A percentile compares a stretch with the other conserved stretches of the same genome.
Conservation (phyloP, 495 filamentous ascomycete species). For the Glonium stellatum region DNA sequence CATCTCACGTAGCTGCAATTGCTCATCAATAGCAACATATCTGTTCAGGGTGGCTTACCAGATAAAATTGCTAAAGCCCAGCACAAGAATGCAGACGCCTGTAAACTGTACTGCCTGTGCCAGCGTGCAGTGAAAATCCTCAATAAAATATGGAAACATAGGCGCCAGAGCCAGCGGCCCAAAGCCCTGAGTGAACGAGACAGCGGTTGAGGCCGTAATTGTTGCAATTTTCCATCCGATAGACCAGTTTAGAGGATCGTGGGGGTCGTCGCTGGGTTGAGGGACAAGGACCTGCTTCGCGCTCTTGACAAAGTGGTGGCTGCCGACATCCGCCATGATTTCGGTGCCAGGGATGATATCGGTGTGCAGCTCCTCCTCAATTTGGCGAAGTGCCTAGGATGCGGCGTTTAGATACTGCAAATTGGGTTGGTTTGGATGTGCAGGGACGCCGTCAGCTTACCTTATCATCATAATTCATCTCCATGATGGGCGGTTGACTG, state of each 20-base stretch:
- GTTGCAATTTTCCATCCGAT: constrained; percentile 30
- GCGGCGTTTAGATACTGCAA: not conserved
- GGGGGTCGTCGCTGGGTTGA: constrained; percentile 41
- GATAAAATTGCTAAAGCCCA: constrained; percentile 59
- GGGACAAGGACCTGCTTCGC: constrained; percentile 46
- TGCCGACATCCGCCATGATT: constrained; percentile 51
- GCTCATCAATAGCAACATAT: not conserved
- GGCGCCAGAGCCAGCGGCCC: constrained; percentile 54
- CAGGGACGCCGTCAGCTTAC: constrained; percentile 9
- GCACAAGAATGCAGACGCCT: constrained; percentile 55
- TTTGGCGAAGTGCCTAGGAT: constrained; percentile 30
- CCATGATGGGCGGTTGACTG: constrained; percentile 6
- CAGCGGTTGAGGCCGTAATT: constrained; percentile 42
- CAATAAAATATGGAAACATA: constrained; percentile 50
- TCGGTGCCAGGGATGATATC: constrained; percentile 57
- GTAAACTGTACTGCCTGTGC: constrained; percentile 47
- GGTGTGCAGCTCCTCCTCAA: constrained; percentile 41
- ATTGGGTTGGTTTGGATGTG: not conserved
- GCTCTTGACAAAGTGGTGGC: constrained; percentile 55
- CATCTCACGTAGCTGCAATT: not conserved
- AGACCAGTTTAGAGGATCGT: constrained; percentile 33
- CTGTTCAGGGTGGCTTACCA: constrained; percentile 21
- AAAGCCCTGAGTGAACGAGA: constrained; percentile 52
- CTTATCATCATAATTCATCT: constrained; percentile 26
- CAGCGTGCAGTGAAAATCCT: constrained; percentile 49